Conservation (phyloP, 2,329 filamentous ascomycete species). For the Pleurostoma richardsiae region DNA sequence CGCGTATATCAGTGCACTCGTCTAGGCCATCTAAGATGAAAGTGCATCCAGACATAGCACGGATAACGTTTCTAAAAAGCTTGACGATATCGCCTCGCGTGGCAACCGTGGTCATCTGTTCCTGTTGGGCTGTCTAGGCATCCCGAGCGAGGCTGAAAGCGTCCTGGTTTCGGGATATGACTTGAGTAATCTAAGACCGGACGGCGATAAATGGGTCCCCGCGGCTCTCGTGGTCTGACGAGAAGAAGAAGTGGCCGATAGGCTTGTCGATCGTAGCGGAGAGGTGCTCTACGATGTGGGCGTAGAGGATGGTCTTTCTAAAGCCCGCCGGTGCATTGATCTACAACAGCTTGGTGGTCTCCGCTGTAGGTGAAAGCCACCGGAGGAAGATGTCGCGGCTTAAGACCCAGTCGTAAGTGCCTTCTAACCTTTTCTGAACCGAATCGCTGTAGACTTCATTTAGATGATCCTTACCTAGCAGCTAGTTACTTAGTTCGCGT, state of each 20-base stretch:
- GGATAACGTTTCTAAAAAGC: no score
- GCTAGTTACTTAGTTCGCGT: no score
- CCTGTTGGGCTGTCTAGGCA: no score
- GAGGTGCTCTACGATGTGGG: constrained; percentile 19
- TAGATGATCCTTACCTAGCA: no score
- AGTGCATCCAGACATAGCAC: constrained; percentile 6
- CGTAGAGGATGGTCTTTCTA: constrained; percentile 26
- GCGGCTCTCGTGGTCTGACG: constrained; percentile 16
- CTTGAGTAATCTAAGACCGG: constrained; percentile 23
- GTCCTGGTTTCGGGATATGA: constrained; percentile 13
- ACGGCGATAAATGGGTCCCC: constrained; percentile 17
- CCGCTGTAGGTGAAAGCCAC: constrained; percentile 11
- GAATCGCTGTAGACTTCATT: constrained; percentile 11
- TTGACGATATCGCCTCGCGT: no score
- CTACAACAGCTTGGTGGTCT: constrained; percentile 18
- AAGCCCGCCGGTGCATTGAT: constrained; percentile 22
- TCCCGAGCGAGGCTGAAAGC: constrained; percentile 3
- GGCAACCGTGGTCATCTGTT: no score
- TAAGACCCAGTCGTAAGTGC: constrained; percentile 22
- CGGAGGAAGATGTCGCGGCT: constrained; percentile 3
- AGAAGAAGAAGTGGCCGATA: constrained; percentile 25
- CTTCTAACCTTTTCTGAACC: constrained; percentile 10
- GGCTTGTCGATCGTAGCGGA: not conserved
- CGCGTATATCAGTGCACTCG: constrained; percentile 17
- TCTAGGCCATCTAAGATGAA: constrained; percentile 27